These are phyloP conservation scores for Cyberlindnera nakhonratchasimensis DNA, from an alignment of 805 yeast genomes.

Conservation along the genomic window DNA sequence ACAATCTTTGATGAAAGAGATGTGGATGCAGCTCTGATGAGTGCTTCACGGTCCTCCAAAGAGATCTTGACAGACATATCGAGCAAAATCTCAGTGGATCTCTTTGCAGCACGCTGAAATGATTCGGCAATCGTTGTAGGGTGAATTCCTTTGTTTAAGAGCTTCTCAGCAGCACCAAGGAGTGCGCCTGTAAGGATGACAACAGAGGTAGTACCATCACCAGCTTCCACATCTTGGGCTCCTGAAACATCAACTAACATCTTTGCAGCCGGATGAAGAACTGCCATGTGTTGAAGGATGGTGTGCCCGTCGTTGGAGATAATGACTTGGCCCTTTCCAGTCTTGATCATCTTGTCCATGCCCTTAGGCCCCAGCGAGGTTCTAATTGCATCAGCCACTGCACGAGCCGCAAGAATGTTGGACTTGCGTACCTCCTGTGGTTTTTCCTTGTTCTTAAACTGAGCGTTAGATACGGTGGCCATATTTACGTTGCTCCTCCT, in stretches of 20 bases:
- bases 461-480: constrained; percentile 56
- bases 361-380: constrained; percentile 97
- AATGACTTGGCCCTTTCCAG: constrained; percentile 87
- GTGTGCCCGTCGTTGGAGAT: constrained; percentile 99
- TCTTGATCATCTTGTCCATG: constrained; percentile 98
- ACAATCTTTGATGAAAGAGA: constrained; percentile 94
- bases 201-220: constrained; percentile 98
- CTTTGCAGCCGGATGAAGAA: constrained; percentile 96
- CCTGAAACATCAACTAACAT: constrained; percentile 97
- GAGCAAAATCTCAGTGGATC: constrained; percentile 72
- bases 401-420: constrained; percentile 97
- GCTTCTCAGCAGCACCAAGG: constrained; percentile 90
- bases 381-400: constrained; percentile 96
- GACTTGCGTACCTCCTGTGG: constrained; percentile 98
- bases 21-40: constrained; percentile 90
- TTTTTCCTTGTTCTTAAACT: constrained; percentile 92
- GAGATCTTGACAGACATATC: constrained; percentile 83
- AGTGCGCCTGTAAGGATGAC: constrained; percentile 94
- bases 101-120: constrained; percentile 81
- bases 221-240: constrained; percentile 99
- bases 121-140: constrained; percentile 97
- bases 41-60: constrained; percentile 75
- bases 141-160: constrained; percentile 87
- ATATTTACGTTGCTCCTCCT: not conserved
- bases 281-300: constrained; percentile 95